phyloP scores from a whole-genome alignment of 345 rosid species.

The Aurinia saxatilis region DNA sequence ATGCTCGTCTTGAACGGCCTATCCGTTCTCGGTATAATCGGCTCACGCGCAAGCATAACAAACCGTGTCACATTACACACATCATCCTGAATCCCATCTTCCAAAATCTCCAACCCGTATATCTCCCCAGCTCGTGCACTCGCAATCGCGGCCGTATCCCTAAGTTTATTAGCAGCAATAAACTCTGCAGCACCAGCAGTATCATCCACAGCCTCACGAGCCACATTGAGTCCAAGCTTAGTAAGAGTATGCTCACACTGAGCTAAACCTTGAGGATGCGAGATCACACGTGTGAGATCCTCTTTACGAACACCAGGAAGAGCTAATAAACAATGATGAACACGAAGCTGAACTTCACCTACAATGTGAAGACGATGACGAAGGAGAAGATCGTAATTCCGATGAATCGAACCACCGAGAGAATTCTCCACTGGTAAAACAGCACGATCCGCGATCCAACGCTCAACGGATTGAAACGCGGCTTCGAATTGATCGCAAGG shows the following conservation, averaged over 20 bases:
- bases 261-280: conserved; percentile 83
- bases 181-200: conserved; percentile 85
- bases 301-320: conserved; percentile 72
- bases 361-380: conserved; percentile 91
- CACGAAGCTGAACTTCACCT: conserved; percentile 83
- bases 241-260: conserved; percentile 78
- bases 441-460: conserved; percentile 88
- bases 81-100: conserved; percentile 83
- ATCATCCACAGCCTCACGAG: conserved; percentile 82
- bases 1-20: conserved; percentile 90
- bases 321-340: conserved; percentile 84
- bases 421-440: conserved; percentile 86
- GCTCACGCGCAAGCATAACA: conserved; percentile 90
- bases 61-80: conserved; percentile 75
- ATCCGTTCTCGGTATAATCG: conserved; percentile 79
- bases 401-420: conserved; percentile 82
- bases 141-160: conserved; percentile 79
- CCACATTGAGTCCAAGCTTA: conserved; percentile 57
- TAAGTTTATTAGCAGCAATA: conserved; percentile 55
- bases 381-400: conserved; percentile 84
- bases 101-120: conserved; percentile 64
- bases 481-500: conserved; percentile 93
- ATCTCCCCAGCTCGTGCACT: conserved; percentile 79
- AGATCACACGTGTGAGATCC: conserved; percentile 65
- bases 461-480: conserved; percentile 94